Percentiles rank a stretch among this genome's conserved stretches.
These are phyloP conservation scores for Halocafeteria seosinensis DNA, from an alignment of 108 stramenopile species.

Conservation along the genomic window DNA sequence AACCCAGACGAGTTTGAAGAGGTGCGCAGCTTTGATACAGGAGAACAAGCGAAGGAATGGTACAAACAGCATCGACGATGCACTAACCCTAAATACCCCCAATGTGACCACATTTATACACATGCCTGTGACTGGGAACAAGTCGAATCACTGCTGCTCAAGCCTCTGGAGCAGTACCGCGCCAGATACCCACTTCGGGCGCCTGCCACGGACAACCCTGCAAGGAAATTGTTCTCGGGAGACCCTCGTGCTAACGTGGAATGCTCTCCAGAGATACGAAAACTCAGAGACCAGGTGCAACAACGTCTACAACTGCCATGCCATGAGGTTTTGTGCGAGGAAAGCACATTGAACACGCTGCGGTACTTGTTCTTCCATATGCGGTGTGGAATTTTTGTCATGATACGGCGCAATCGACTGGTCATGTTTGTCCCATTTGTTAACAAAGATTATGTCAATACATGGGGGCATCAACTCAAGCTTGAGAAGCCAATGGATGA, in stretches of 20 bases:
- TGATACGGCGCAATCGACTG: constrained; percentile 66
- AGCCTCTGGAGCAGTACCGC: not conserved
- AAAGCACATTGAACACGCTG: constrained; percentile 39
- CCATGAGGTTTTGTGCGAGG: constrained; percentile 12
- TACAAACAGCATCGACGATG: not conserved
- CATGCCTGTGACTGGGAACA: not conserved
- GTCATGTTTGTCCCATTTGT: constrained; percentile 76
- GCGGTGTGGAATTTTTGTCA: constrained; percentile 94
- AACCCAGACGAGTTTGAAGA: no score
- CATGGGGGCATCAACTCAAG: constrained; percentile 55
- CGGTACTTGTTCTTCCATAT: constrained; percentile 92
- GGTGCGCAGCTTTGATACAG: not conserved
- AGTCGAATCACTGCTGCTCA: not conserved
- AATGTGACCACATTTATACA: not conserved
- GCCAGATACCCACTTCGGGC: not conserved
- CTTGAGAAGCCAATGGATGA: constrained; percentile 55
- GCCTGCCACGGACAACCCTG: not conserved
- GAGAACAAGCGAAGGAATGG: not conserved
- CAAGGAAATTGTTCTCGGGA: not conserved
- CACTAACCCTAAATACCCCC: not conserved
- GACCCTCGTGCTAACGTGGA: no score
- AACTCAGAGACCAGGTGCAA: constrained; percentile 6
- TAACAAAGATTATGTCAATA: constrained; percentile 70
- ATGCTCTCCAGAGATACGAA: no score
- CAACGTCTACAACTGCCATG: constrained; percentile 24